Conservation (phyloP, 148 eudicot genomes). For the Chenopodium berlandieri region DNA sequence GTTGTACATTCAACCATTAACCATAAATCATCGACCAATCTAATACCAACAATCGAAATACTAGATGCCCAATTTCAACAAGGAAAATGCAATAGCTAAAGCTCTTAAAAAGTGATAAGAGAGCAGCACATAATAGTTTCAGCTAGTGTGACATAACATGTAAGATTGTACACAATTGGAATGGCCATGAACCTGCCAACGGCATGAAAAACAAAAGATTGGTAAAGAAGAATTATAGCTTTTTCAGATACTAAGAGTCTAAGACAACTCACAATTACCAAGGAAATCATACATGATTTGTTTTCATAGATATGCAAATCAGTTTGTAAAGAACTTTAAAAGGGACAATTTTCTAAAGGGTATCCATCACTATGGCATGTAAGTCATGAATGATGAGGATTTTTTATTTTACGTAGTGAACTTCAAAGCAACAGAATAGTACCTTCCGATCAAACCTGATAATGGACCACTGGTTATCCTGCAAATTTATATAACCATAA, state of each 20-base stretch:
- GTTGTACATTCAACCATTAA: background rate
- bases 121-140: background rate
- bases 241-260: background rate
- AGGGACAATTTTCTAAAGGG: background rate
- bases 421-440: slow-evolving; percentile 10
- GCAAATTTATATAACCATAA: slow-evolving; percentile 23
- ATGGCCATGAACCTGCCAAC: background rate
- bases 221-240: background rate
- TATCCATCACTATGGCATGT: background rate
- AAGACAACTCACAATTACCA: too few species aligned
- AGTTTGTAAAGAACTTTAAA: background rate
- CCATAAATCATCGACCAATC: background rate
- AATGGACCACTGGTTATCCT: slow-evolving; percentile 97
- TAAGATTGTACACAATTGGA: background rate
- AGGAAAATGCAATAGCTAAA: background rate
- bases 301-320: background rate
- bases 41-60: background rate
- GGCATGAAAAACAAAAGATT: background rate
- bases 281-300: background rate
- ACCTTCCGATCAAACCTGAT: slow-evolving; percentile 98
- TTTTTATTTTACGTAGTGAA: background rate
- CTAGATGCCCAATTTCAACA: background rate
- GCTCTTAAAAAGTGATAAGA: background rate
- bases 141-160: background rate
- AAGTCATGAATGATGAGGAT: background rate